Conservation (phyloP, 805 yeast species). For the Wickerhamiella musiphila region DNA sequence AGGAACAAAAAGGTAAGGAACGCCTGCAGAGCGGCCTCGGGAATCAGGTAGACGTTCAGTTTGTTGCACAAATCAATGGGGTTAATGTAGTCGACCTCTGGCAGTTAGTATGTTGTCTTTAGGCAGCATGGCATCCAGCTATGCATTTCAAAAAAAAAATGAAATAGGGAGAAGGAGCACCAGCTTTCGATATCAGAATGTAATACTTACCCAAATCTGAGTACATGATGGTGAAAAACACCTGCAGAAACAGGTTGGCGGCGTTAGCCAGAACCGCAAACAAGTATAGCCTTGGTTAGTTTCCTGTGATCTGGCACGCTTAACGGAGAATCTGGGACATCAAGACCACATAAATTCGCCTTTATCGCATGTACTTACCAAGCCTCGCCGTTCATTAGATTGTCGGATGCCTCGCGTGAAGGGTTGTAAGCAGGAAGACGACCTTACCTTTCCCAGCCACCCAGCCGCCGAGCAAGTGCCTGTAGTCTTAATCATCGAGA, state of each 20-base stretch:
- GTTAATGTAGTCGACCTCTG: constrained; percentile 61
- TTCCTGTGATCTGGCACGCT: background rate
- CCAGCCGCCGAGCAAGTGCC: too few relatives aligned
- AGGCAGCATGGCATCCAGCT: too few relatives aligned
- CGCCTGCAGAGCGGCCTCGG: constrained; percentile 69
- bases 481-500: too few relatives aligned
- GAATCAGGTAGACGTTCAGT: constrained; percentile 67
- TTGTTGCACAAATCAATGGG: constrained; percentile 92
- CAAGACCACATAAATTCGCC: too few relatives aligned
- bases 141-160: too few relatives aligned
- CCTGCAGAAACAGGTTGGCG: constrained; percentile 76
- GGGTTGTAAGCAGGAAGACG: too few relatives aligned
- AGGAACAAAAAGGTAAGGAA: constrained; percentile 52
- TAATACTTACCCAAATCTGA: constrained; percentile 57
- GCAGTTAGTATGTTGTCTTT: constrained; percentile 2
- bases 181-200: too few relatives aligned
- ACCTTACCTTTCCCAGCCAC: too few relatives aligned
- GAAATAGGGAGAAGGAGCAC: too few relatives aligned
- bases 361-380: constrained; percentile 1
- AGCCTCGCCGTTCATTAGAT: constrained; percentile 3
- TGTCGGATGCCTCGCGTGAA: too few relatives aligned
- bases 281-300: constrained; percentile 19
- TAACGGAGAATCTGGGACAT: background rate
- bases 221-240: constrained; percentile 87
- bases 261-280: constrained; percentile 69